Evolutionary conservation across 202 grass and related monocot species (phyloP).

Genomic region (Setaria viridis): DNA sequence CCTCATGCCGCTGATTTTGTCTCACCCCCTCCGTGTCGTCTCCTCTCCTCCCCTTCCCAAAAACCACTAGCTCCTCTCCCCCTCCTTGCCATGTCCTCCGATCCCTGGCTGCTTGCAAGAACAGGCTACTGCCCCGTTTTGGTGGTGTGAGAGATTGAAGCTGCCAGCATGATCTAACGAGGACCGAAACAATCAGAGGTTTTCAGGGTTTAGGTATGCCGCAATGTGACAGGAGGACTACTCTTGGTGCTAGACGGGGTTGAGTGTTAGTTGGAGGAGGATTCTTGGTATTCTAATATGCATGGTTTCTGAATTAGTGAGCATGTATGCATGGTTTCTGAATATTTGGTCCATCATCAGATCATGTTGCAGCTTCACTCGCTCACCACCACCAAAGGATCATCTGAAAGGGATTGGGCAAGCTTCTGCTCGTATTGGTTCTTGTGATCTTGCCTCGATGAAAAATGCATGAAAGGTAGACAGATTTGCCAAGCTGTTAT

Average conservation of each 20-base stretch:
- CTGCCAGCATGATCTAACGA: constrained; percentile 86
- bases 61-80: not conserved
- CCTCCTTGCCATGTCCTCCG: not conserved
- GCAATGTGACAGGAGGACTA: not conserved
- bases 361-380: constrained; percentile 89
- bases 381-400: constrained; percentile 67
- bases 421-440: not conserved
- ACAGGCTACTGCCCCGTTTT: constrained; percentile 23
- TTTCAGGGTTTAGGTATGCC: not conserved
- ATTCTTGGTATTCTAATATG: not conserved
- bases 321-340: not conserved
- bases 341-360: constrained; percentile 38
- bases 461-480: constrained; percentile 14
- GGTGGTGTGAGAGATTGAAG: constrained; percentile 86
- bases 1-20: constrained; percentile 17
- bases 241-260: not conserved
- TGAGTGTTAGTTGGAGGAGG: constrained; percentile 7
- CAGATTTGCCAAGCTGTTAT: not conserved
- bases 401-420: constrained; percentile 8
- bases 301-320: not conserved
- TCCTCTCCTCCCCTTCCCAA: not conserved
- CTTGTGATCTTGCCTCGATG: not conserved
- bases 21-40: not conserved
- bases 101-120: constrained; percentile 4
- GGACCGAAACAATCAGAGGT: not conserved